phyloP scores from a whole-genome alignment of 78 protist genomes.

The Dictyostelium brefeldianum region DNA sequence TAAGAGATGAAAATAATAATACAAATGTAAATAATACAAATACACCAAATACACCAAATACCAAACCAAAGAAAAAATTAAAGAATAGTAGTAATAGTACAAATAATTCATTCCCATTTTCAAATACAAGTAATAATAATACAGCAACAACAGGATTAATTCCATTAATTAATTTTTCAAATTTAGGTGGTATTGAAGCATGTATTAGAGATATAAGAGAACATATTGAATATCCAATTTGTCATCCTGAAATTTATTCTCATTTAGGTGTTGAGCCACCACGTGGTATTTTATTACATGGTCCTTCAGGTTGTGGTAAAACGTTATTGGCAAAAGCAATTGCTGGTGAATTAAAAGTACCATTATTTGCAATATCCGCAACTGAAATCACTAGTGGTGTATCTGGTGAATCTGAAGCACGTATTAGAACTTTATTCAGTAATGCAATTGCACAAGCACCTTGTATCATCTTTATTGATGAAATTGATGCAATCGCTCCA shows the following conservation, averaged over 20 bases:
- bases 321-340: constrained; percentile 95
- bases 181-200: constrained; percentile 91
- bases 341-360: constrained; percentile 91
- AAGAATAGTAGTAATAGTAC: background rate
- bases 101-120: background rate
- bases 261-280: constrained; percentile 95
- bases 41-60: constrained; percentile 26
- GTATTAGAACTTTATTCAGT: constrained; percentile 90
- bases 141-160: background rate
- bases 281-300: constrained; percentile 95
- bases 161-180: constrained; percentile 77
- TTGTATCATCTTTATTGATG: constrained; percentile 97
- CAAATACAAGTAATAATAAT: background rate
- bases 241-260: constrained; percentile 92
- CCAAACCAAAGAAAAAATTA: constrained; percentile 23
- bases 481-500: constrained; percentile 98
- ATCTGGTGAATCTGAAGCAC: constrained; percentile 97
- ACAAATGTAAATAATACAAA: background rate
- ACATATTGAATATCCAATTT: constrained; percentile 93
- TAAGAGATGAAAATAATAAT: constrained; percentile 10
- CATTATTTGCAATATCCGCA: constrained; percentile 87
- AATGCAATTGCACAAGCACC: constrained; percentile 90
- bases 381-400: constrained; percentile 97
- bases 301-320: constrained; percentile 99
- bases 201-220: constrained; percentile 88